Evolutionary conservation across 1,284 basidiomycete species (phyloP).

Genomic region (Mrakiaceae sp.): DNA sequence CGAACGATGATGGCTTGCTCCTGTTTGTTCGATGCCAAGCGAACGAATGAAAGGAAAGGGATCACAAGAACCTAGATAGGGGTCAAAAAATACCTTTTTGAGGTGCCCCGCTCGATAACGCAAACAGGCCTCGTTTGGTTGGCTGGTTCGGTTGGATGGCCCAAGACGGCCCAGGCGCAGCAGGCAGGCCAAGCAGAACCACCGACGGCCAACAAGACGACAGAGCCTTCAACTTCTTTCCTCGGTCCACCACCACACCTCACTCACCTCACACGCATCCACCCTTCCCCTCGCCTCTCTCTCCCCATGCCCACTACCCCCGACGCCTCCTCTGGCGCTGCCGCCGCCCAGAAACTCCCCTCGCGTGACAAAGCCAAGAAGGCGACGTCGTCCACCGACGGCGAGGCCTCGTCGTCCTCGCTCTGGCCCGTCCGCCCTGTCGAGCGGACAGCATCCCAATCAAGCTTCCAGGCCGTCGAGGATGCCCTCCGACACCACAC

Average conservation of each 20-base stretch:
- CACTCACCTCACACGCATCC: not conserved
- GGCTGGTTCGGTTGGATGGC: too few relatives aligned
- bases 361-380: not conserved
- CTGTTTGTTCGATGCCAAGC: too few relatives aligned
- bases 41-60: too few relatives aligned
- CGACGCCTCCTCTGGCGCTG: not conserved
- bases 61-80: too few relatives aligned
- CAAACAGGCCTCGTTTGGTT: too few relatives aligned
- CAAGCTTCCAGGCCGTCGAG: conserved; percentile 4
- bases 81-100: too few relatives aligned
- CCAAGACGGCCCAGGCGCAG: too few relatives aligned
- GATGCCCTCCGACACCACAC: conserved; percentile 2
- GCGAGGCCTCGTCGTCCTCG: not conserved
- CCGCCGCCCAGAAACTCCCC: conserved; percentile 2
- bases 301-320: not conserved
- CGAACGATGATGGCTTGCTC: too few relatives aligned
- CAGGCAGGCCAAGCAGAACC: too few relatives aligned
- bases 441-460: not conserved
- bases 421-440: conserved; percentile 12
- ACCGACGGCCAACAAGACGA: too few relatives aligned
- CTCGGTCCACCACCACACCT: not conserved
- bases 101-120: too few relatives aligned
- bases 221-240: not conserved
- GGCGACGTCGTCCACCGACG: not conserved
- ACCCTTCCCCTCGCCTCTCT: not conserved